These are phyloP conservation scores for Colletotrichum sp. DNA, from an alignment of 2,329 filamentous ascomycete species.

Conservation along the genomic window DNA sequence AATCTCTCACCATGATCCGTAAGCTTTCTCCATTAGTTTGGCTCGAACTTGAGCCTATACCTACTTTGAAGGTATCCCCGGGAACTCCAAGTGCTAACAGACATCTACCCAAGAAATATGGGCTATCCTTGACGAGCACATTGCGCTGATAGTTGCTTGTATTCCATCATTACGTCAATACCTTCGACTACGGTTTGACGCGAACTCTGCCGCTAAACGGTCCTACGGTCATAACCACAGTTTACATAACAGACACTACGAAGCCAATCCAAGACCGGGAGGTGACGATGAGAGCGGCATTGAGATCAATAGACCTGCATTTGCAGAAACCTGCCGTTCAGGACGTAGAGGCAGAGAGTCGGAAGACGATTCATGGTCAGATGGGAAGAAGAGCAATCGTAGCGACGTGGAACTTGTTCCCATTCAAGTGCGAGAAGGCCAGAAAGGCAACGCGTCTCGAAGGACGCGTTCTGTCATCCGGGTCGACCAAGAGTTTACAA, in stretches of 20 bases:
- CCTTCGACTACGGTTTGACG: not conserved
- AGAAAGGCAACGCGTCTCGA: not conserved
- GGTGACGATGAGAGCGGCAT: not conserved
- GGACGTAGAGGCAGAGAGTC: not conserved
- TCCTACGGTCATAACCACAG: not conserved
- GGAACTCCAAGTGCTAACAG: not conserved
- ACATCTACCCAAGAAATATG: not conserved
- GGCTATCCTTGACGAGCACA: not conserved
- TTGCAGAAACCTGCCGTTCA: not conserved
- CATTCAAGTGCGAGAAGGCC: not conserved
- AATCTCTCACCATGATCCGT: not conserved
- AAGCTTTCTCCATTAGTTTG: not conserved
- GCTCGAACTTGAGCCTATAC: not conserved
- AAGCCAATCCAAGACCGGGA: not conserved
- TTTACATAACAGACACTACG: not conserved
- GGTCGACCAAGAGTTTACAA: not conserved
- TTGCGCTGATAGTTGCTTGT: not conserved
- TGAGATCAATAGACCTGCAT: not conserved
- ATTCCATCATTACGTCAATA: not conserved
- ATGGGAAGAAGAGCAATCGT: not conserved
- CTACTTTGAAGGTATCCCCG: not conserved
- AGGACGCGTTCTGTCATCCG: not conserved
- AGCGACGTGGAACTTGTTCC: not conserved
- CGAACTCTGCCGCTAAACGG: not conserved
- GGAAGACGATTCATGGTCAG: not conserved